Evolutionary conservation across 768 basidiomycete genomes (phyloP).

Genomic region (Lactifluus rugatus): DNA sequence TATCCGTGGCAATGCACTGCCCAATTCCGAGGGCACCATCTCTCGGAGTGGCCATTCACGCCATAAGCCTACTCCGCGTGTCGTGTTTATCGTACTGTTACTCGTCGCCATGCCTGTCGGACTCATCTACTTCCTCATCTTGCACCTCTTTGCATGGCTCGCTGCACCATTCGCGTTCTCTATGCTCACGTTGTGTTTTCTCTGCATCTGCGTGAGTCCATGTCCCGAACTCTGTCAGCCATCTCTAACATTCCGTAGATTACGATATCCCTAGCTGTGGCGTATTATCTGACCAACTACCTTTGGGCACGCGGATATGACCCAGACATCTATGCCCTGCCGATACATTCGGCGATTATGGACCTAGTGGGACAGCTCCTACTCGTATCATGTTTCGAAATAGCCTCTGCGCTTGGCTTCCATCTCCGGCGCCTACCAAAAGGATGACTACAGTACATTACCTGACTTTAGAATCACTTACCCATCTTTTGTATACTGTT

Average conservation of each 20-base stretch:
- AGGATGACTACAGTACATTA: neutral
- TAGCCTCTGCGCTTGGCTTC: conserved; percentile 42
- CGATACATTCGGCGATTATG: conserved; percentile 82
- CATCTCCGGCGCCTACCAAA: conserved; percentile 20
- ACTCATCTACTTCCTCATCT: conserved; percentile 57
- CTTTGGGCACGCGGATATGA: conserved; percentile 74
- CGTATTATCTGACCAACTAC: conserved; percentile 55
- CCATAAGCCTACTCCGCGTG: conserved; percentile 29
- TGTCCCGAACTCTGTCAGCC: neutral
- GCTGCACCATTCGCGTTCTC: conserved; percentile 59
- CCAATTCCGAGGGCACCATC: neutral
- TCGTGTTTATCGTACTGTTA: conserved; percentile 62
- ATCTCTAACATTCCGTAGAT: conserved; percentile 37
- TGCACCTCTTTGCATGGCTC: conserved; percentile 69
- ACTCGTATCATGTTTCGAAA: conserved; percentile 65
- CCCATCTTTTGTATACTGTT: neutral
- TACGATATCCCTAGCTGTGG: conserved; percentile 55
- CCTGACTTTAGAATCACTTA: neutral
- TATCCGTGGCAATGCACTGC: conserved; percentile 18
- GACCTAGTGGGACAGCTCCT: conserved; percentile 77
- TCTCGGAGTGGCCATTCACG: conserved; percentile 14
- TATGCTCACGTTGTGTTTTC: conserved; percentile 56
- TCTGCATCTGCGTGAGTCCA: conserved; percentile 62
- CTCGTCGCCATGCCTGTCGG: conserved; percentile 74
- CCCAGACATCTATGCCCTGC: conserved; percentile 91